These are phyloP conservation scores for Vanilla planifolia DNA, from an alignment of 106 monocot genomes.

Conservation along the genomic window DNA sequence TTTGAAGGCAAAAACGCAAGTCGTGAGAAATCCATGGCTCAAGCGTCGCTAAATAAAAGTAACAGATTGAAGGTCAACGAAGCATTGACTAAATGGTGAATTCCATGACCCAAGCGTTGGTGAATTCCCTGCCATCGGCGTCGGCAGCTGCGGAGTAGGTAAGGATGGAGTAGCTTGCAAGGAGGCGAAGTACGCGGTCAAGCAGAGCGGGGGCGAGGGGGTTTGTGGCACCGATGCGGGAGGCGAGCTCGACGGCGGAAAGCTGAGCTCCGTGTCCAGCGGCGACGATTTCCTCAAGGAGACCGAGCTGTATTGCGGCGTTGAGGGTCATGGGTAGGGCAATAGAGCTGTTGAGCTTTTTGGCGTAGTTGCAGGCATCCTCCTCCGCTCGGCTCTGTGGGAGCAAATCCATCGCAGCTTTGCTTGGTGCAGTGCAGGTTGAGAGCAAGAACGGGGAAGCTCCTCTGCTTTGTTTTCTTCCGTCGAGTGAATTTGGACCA, in stretches of 20 bases:
- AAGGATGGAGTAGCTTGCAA: constrained; percentile 10
- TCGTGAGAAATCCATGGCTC: no score
- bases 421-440: no score
- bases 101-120: constrained; percentile 9
- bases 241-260: constrained; percentile 13
- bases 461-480: no score
- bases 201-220: not conserved
- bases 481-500: no score
- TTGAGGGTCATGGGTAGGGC: constrained; percentile 40
- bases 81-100: not conserved
- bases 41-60: no score
- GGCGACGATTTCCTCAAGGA: constrained; percentile 3
- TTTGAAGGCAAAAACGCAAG: no score
- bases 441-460: no score
- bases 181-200: constrained; percentile 13
- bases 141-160: constrained; percentile 1
- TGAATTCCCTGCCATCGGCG: constrained; percentile 2
- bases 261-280: constrained; percentile 6
- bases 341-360: constrained; percentile 24
- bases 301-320: constrained; percentile 24
- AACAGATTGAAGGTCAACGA: no score
- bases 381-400: constrained; percentile 12
- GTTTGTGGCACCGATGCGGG: constrained; percentile 2
- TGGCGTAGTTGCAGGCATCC: constrained; percentile 23
- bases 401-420: no score